Base-by-base conservation (phyloP, 2,329 filamentous ascomycete genomes). In the Botryotinia calthae region DNA sequence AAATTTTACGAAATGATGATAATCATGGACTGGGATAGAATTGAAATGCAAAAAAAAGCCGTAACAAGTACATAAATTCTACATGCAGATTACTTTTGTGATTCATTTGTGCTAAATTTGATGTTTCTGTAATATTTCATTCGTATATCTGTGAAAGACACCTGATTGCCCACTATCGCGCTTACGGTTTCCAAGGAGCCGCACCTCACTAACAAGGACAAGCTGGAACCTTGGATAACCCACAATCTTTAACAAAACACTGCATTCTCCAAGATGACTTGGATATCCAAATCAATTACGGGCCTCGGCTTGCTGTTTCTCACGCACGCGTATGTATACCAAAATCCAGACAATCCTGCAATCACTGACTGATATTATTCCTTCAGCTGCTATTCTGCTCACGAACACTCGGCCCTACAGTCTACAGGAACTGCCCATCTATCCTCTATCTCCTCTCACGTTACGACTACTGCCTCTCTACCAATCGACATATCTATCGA, bases 331-430 rank as follows among this genome's bases (percentile, higher is more conserved):
- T 98, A 90, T 83, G 93, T 71, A 58, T 54, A 18, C 51, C 61
- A 16, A 62, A 34, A 54, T 63, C 56, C 44, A 63, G 71, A 65
- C 16, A 62, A 73, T 42, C 6, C 51, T 34, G 28, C 40, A 59
- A 61, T 37, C 40, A 44, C 62, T 70, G 56, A 69, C 40, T 31
- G 48, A 58, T 42, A 51, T 40, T n/a, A 62, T 64, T 62, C 37
- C n/a, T 68, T 68, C 81, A 99, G 96, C 76, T 97, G 95, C 84
- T 99, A 98, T 84, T 99, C 96, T 69, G 94, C 95, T 64, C 93
- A 97, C 83, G 96, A 99, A 84, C 93, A 97, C 84, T 92, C 93
- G 10, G 86, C 90, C 34, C 88, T 97, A 67, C 89, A 90, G 77
- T 88, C 90, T 72, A 86, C 86, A 77, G 83, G 84, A 70, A 84